Evolutionary conservation across 2,329 filamentous ascomycete species (phyloP).

Genomic region (Ceratocystis ficicola): DNA sequence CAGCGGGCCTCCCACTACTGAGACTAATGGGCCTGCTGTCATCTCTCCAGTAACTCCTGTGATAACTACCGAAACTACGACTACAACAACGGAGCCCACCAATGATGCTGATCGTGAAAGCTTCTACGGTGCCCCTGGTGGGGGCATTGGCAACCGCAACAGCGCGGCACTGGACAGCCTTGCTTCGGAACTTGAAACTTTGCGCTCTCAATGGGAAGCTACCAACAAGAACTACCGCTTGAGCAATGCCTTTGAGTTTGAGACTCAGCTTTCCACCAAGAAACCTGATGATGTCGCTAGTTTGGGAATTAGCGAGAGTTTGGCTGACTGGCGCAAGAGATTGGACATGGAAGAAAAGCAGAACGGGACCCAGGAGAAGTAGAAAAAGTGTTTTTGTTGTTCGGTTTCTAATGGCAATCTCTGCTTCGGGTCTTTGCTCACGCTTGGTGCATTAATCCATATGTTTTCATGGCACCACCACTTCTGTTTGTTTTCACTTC

Average conservation of each 20-base stretch:
- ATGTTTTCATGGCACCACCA: neutral
- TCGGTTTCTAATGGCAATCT: neutral
- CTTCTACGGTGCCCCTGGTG: conserved; percentile 48
- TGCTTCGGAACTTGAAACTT: conserved; percentile 79
- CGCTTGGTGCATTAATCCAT: neutral
- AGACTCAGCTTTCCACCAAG: conserved; percentile 35
- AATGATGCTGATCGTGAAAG: conserved; percentile 46
- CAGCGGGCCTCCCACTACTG: conserved; percentile 18
- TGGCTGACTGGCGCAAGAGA: conserved; percentile 69
- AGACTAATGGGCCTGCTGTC: conserved; percentile 33
- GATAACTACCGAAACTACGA: conserved; percentile 12
- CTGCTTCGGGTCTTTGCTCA: neutral
- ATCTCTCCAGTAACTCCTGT: conserved; percentile 21
- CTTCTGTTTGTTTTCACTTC: conserved; percentile 8
- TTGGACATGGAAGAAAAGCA: conserved; percentile 45
- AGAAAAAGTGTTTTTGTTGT: neutral
- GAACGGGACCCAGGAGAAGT: conserved; percentile 26
- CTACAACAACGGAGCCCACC: conserved; percentile 14
- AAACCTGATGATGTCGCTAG: conserved; percentile 35
- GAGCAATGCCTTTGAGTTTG: conserved; percentile 81
- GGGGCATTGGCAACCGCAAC: conserved; percentile 40
- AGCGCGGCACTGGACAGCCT: conserved; percentile 73
- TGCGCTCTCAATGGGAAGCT: conserved; percentile 86
- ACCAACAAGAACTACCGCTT: conserved; percentile 91
- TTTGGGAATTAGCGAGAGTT: conserved; percentile 52